A percentile compares a stretch with the other conserved stretches of the same genome.
Conservation (phyloP, 192 early-diverging fungal species). For the Backusella australiensis region DNA sequence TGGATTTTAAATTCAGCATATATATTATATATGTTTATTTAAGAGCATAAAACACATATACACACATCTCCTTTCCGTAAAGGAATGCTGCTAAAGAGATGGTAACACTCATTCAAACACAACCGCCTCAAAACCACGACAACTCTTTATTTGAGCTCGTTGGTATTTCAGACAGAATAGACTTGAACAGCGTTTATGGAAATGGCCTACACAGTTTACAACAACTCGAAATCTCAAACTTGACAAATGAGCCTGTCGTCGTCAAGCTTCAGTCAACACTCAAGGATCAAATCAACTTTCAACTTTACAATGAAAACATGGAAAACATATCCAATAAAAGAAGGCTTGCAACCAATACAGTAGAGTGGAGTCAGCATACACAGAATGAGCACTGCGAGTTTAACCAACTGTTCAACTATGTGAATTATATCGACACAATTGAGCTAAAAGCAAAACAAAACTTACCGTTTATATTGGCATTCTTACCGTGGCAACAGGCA, state of each 20-base stretch:
- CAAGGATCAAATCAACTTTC: slow-evolving; percentile 76
- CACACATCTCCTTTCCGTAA: background rate
- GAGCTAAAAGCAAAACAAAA: slow-evolving; percentile 63
- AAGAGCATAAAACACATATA: background rate
- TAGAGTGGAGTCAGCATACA: slow-evolving; percentile 42
- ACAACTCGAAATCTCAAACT: slow-evolving; percentile 68
- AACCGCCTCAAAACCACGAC: background rate
- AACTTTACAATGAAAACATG: slow-evolving; percentile 82
- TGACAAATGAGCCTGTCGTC: slow-evolving; percentile 48
- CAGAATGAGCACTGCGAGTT: slow-evolving; percentile 57
- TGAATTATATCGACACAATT: slow-evolving; percentile 74
- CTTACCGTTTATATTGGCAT: slow-evolving; percentile 72
- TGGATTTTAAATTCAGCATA: background rate
- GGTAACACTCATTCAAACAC: background rate
- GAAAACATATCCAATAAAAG: slow-evolving; percentile 44
- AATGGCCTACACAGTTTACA: slow-evolving; percentile 78
- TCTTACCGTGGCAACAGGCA: slow-evolving; percentile 55
- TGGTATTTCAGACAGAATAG: slow-evolving; percentile 35
- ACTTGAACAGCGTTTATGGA: slow-evolving; percentile 73
- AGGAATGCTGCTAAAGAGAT: slow-evolving; percentile 2
- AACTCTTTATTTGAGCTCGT: background rate
- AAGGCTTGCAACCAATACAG: slow-evolving; percentile 57
- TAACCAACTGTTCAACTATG: slow-evolving; percentile 93
- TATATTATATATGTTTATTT: background rate
- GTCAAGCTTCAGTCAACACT: slow-evolving; percentile 78